Evolutionary conservation across 768 basidiomycete genomes (phyloP).

Genomic region (Auriscalpium orientale): DNA sequence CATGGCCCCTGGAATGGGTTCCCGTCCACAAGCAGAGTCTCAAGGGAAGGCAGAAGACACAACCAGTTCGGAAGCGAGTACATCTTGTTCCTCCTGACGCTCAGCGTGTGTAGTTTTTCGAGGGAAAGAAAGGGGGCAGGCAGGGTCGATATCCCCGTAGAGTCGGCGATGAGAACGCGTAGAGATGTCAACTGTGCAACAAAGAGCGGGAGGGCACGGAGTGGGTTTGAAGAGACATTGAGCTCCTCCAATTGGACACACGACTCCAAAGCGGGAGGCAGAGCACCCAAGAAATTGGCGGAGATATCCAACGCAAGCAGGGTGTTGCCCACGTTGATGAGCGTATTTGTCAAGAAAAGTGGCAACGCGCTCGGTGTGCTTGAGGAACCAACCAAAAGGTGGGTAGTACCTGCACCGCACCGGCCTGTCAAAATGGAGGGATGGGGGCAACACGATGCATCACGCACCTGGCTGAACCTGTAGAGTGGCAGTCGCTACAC

Average conservation of each 20-base stretch:
- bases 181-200: slow-evolving; percentile 69
- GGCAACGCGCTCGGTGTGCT: slow-evolving; percentile 72
- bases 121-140: slow-evolving; percentile 69
- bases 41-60: slow-evolving; percentile 75
- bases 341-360: slow-evolving; percentile 55
- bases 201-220: slow-evolving; percentile 88
- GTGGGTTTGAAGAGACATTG: slow-evolving; percentile 85
- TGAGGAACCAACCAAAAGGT: slow-evolving; percentile 83
- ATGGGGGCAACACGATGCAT: background rate
- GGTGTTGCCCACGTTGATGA: slow-evolving; percentile 69
- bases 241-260: slow-evolving; percentile 87
- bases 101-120: slow-evolving; percentile 80
- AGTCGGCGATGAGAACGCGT: slow-evolving; percentile 88
- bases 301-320: slow-evolving; percentile 93
- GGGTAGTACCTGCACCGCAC: slow-evolving; percentile 68
- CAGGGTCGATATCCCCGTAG: slow-evolving; percentile 71
- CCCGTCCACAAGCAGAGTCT: slow-evolving; percentile 85
- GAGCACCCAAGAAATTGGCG: slow-evolving; percentile 72
- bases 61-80: slow-evolving; percentile 92
- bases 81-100: slow-evolving; percentile 83
- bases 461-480: slow-evolving; percentile 66
- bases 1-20: slow-evolving; percentile 96
- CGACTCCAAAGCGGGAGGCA: slow-evolving; percentile 76
- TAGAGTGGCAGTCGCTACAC: slow-evolving; percentile 50
- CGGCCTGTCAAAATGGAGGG: background rate